Percentiles rank a stretch among this genome's conserved stretches.
Evolutionary conservation across 2,329 filamentous ascomycete species (phyloP).

Genomic region (Leptographium radiaticola): DNA sequence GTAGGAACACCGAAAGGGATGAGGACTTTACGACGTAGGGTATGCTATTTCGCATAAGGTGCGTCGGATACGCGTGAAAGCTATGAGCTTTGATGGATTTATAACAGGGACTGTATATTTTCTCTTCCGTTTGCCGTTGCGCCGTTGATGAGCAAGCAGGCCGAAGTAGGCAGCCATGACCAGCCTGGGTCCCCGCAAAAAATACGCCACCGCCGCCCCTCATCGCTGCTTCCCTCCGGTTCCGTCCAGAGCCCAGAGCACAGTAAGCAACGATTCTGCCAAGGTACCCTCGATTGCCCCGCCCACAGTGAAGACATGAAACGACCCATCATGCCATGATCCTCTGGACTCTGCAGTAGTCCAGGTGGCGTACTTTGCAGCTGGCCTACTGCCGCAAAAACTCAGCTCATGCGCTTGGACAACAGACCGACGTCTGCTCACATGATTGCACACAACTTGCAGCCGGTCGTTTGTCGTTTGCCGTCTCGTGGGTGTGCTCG

Average conservation of each 20-base stretch:
- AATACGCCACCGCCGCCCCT: slow-evolving; percentile 1
- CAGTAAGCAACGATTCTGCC: background rate
- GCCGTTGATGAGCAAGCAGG: background rate
- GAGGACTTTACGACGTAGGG: background rate
- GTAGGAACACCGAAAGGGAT: background rate
- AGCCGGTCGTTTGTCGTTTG: too few relatives aligned
- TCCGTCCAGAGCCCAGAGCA: background rate
- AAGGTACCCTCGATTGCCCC: background rate
- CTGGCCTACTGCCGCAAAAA: too few relatives aligned
- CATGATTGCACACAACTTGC: too few relatives aligned
- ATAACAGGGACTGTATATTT: background rate
- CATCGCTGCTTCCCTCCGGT: background rate
- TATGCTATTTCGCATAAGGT: too few relatives aligned
- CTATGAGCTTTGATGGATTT: background rate
- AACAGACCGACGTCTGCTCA: too few relatives aligned
- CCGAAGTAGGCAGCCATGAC: background rate
- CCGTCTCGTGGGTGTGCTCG: too few relatives aligned
- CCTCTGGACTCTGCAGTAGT: too few relatives aligned
- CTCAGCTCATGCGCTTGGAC: too few relatives aligned
- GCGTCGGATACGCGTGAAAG: too few relatives aligned
- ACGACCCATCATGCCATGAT: background rate
- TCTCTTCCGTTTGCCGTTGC: background rate
- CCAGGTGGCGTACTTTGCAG: too few relatives aligned
- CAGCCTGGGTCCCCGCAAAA: background rate
- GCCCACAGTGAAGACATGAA: background rate